Percentiles rank a stretch among this genome's conserved stretches.
These are phyloP conservation scores for Suillus subluteus DNA, from an alignment of 768 basidiomycete species.

Conservation along the genomic window DNA sequence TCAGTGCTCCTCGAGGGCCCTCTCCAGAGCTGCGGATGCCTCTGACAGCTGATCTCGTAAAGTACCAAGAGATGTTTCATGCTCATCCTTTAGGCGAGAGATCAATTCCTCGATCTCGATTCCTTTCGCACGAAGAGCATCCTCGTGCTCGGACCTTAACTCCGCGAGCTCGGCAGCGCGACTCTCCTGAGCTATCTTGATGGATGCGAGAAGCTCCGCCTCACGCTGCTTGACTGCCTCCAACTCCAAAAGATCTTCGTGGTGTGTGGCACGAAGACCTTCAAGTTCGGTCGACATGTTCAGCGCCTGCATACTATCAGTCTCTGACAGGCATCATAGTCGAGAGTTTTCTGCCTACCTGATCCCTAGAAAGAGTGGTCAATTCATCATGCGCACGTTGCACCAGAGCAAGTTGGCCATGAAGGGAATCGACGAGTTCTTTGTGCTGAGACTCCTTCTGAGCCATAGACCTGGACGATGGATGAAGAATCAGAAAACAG, in stretches of 20 bases:
- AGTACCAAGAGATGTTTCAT: conserved; percentile 41
- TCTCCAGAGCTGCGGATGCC: conserved; percentile 46
- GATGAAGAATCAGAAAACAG: conserved; percentile 11
- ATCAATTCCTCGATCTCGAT: conserved; percentile 47
- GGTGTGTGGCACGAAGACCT: conserved; percentile 64
- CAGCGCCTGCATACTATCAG: conserved; percentile 50
- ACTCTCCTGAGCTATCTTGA: conserved; percentile 53
- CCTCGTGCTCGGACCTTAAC: conserved; percentile 50
- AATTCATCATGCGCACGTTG: conserved; percentile 84
- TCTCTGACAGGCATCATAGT: conserved; percentile 2
- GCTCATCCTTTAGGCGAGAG: conserved; percentile 51
- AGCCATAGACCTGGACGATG: conserved; percentile 81
- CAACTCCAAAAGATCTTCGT: conserved; percentile 52
- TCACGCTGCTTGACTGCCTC: conserved; percentile 63
- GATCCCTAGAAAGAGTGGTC: conserved; percentile 79
- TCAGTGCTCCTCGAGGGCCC: conserved; percentile 62
- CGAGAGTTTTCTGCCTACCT: conserved; percentile 49
- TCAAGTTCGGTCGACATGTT: conserved; percentile 92
- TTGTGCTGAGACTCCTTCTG: conserved; percentile 92
- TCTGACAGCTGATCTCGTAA: conserved; percentile 49
- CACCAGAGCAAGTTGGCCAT: conserved; percentile 64
- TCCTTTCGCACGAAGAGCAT: conserved; percentile 44
- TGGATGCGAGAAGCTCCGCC: conserved; percentile 50
- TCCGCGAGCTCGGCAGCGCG: conserved; percentile 53
- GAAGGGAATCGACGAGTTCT: conserved; percentile 76